Conservation (phyloP, 108 stramenopile genomes). For the Aureococcus anophagefferens region DNA sequence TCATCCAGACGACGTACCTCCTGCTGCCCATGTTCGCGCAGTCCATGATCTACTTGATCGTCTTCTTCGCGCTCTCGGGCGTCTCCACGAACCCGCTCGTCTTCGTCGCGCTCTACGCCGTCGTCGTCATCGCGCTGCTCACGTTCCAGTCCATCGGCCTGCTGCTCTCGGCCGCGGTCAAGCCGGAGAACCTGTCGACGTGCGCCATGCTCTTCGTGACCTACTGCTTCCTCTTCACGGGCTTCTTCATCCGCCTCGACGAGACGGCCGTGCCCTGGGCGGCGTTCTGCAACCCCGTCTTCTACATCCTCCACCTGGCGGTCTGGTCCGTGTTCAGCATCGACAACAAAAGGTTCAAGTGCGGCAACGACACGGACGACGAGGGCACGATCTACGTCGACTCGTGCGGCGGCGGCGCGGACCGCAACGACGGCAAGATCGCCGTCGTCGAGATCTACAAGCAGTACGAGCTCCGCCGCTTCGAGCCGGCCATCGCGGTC, state of each 20-base stretch:
- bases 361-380: not conserved
- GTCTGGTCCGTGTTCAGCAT: not conserved
- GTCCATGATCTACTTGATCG: not conserved
- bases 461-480: not conserved
- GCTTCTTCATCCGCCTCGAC: not conserved
- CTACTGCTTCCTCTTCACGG: conserved; percentile 1
- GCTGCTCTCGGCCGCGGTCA: not conserved
- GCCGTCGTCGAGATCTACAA: not conserved
- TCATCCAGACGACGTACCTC: not conserved
- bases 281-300: not conserved
- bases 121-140: not conserved
- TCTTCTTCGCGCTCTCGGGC: not conserved
- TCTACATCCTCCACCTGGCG: not conserved
- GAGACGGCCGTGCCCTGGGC: not conserved
- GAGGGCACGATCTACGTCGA: not conserved
- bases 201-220: not conserved
- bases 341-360: not conserved
- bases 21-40: not conserved
- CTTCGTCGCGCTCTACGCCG: not conserved
- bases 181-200: not conserved
- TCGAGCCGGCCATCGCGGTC: not conserved
- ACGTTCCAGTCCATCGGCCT: conserved; percentile 1
- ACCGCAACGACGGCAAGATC: not conserved
- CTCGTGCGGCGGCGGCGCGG: not conserved
- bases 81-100: not conserved